A percentile compares a stretch with the other conserved stretches of the same genome.
phyloP scores from a whole-genome alignment of 306 rosid species.

The Prunus mira region DNA sequence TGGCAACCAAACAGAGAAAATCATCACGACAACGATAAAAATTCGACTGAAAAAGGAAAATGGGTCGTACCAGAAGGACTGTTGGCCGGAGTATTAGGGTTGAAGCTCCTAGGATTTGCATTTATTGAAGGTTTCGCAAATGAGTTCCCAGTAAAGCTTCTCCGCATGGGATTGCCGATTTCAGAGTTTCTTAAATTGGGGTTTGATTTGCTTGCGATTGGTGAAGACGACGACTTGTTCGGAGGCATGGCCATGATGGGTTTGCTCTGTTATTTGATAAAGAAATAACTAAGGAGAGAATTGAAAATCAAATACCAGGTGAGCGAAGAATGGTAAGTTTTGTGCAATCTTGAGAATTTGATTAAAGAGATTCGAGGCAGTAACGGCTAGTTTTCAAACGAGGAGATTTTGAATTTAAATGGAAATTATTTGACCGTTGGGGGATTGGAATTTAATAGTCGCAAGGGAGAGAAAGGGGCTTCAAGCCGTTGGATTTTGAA shows the following conservation, averaged over 20 bases:
- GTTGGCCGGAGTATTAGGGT: slow-evolving; percentile 60
- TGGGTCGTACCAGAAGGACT: slow-evolving; percentile 59
- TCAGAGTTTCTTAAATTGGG: slow-evolving; percentile 66
- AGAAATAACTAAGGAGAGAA: not conserved
- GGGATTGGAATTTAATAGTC: not conserved
- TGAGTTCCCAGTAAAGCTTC: slow-evolving; percentile 74
- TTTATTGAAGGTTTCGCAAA: slow-evolving; percentile 56
- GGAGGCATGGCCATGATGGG: slow-evolving; percentile 43
- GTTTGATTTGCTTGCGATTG: slow-evolving; percentile 31
- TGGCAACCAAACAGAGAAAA: slow-evolving; percentile 26
- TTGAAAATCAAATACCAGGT: not conserved
- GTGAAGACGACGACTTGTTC: slow-evolving; percentile 48
- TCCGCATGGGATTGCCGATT: slow-evolving; percentile 44
- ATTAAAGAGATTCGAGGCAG: slow-evolving; percentile 19
- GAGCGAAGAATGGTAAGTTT: not conserved
- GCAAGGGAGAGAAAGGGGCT: not conserved
- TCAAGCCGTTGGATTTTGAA: slow-evolving; percentile 43
- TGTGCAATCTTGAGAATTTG: slow-evolving; percentile 2
- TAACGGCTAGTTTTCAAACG: slow-evolving; percentile 53
- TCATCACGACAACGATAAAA: not conserved
- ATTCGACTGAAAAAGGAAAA: not conserved
- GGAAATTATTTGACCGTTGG: slow-evolving; percentile 32
- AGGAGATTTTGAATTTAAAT: slow-evolving; percentile 25
- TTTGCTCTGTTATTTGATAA: not conserved
- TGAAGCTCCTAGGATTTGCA: slow-evolving; percentile 38